Evolutionary conservation across 768 basidiomycete genomes (phyloP), one percentile per base, ranked within the genome.

Genomic region (Nidula microcarpa): DNA sequence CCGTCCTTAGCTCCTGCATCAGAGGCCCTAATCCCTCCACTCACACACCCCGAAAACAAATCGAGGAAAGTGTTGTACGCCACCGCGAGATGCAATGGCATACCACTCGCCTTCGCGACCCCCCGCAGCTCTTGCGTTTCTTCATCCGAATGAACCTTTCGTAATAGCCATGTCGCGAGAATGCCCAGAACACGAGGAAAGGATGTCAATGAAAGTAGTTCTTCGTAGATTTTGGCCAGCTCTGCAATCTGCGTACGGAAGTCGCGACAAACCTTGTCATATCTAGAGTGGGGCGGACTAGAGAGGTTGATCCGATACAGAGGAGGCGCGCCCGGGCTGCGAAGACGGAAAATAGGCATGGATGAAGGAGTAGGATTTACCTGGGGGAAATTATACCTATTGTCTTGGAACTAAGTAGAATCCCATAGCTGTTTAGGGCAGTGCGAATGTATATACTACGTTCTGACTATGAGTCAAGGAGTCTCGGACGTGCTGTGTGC

Each of bases 21-120:
- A 2, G 18, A 49, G 6, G 65, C 65, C 37, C 55, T 57, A 10
- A 62, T 68, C 10, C 71, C 72, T 1, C 72, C 71, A 54, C 73
- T 73, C 34, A 67, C 65, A 57, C 73, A 74, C 2, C 70, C 73
- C 23, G 66, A 68, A 53, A 74, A 68, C 4, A 72, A 41, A 52
- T 74, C 72, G 50, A 74, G 55, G 44, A 74, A 72, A 2, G 53
- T 65, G 71, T 17, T 73, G 52, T 65, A 71, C 23, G 72, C 73
- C 5, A 74, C 68, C 2, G 70, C 67, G 8, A 72, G 57, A 53
- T 71, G 65, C 9, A 69, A 35, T 5, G 65, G 66, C 16, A 70
- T 60, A 4, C 62, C 65, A 9, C 65, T 65, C 17, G 44, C 61
- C 33, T 58, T 52, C 1, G 70, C 51, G 6, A 74, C 72, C 0